Evolutionary conservation across 768 basidiomycete genomes (phyloP), one percentile per base, ranked within the genome.

Genomic region (Wakefieldia striispora): DNA sequence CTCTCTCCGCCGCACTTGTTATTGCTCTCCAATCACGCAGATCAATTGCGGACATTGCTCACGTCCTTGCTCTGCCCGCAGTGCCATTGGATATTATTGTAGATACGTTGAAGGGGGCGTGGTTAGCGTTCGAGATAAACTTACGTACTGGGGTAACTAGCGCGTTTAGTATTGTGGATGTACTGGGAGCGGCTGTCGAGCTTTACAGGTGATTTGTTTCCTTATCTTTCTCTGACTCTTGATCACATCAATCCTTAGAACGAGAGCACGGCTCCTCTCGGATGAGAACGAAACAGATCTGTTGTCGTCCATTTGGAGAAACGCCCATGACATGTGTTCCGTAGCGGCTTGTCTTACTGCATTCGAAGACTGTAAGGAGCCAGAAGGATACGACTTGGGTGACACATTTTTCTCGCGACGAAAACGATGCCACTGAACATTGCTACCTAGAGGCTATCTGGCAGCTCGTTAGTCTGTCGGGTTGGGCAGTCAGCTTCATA

Each of bases 281-380:
- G 62, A 64, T 13, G 64, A 63, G 11, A 40, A 64, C 6, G 78
- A 80, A 16, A 72, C 70, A 41, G 71, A 75, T 10, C 49, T 65
- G 5, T 57, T 81, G 21, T 68, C 70, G 20, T 68, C 65, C 2
- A 75, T 81, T n/a, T 84, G 81, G 78, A 72, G 73, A 55, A 75
- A 77, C n/a, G 79, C 79, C 3, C 82, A 82, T 46, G 84, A 89
- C 47, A 76, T 88, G 44, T 81, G 80, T 54, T 84, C 86, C 7
- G 48, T 91, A 14, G 66, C 69, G 19, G 79, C 85, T 0, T 82
- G 77, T 51, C 77, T 78, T 54, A 67, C 70, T 23, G 86, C 84
- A 4, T 90, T 91, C 50, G 80, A 82, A 51, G 78, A 82, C 53
- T 88, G 86, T 55, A 73, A 69, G 54, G 83, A 86, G 17, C 76